Base-by-base conservation (phyloP, 2,329 filamentous ascomycete species). In the Diaporthe ampelina region DNA sequence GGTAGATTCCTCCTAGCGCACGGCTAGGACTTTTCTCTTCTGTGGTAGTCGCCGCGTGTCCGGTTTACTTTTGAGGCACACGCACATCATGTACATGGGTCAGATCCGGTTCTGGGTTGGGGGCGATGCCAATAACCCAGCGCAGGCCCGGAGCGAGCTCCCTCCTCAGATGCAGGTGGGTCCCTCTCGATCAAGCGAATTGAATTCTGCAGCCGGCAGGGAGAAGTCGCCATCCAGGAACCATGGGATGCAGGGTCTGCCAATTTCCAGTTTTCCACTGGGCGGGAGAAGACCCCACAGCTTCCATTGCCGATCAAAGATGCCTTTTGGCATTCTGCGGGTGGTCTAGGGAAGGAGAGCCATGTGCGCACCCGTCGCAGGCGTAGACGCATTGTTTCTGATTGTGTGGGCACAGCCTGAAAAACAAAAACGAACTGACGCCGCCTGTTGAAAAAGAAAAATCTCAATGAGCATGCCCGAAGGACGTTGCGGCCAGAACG, bases 291-390 rank as follows among this genome's bases (percentile, higher is more conserved):
- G 45, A 56, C 58, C 29, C 70, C 70, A 72, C 70, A 72, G 70
- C 70, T 72, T 72, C 70, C 70, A 72, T 72, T 63, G 70, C 70
- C 70, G 57, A 72, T 72, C 32, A 61, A 56, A 63, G 70, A 63
- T 56, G 70, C n/a, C n/a, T 32, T 63, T 72, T 72, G 70, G 57
- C 43, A 24, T 63, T 63, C 63, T 21, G 15, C 61, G 63, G 63
- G 29, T 54, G 48, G 45, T 26, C 63, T 63, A 72, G 26, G 70
- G 37, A 43, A 11, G 45, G 37, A 54, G 19, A 63, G 57, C 57
- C 57, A 63, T 72, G 70, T 63, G 70, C 58, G 70, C 37, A 63
- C 45, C 45, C 70, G 59, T 63, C 7, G 21, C 3, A 26, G 45
- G 32, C 63, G 63, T 24, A 8, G 29, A 26, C 45, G 56, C n/a